Percentiles rank a stretch among this genome's conserved stretches.
These are phyloP conservation scores for Amanita muscaria DNA, from an alignment of 768 basidiomycete species.

Conservation along the genomic window DNA sequence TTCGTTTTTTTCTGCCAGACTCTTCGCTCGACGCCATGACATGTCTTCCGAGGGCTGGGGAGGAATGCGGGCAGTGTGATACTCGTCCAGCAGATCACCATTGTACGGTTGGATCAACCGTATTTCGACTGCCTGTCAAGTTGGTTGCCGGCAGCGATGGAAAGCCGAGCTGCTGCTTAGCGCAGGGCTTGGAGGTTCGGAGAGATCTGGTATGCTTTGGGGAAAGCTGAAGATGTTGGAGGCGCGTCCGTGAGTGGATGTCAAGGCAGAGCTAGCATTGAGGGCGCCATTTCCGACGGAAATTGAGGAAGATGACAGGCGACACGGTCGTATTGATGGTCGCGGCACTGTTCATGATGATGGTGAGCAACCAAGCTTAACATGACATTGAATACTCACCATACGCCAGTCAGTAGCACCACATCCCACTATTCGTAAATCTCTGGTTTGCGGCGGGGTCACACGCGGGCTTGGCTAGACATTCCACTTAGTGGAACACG, in stretches of 20 bases:
- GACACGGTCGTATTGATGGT: no score
- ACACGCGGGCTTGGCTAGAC: no score
- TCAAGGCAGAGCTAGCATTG: conserved; percentile 13
- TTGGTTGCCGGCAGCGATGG: conserved; percentile 83
- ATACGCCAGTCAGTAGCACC: no score
- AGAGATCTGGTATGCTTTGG: conserved; percentile 53
- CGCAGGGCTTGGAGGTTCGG: conserved; percentile 61
- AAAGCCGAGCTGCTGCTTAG: conserved; percentile 46
- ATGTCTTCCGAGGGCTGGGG: conserved; percentile 22
- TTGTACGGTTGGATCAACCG: conserved; percentile 48
- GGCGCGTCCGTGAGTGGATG: conserved; percentile 13
- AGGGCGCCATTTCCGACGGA: conserved; percentile 26
- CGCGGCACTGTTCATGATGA: no score
- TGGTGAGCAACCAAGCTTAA: no score
- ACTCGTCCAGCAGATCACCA: conserved; percentile 46
- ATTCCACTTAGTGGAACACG: no score
- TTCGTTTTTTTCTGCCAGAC: conserved; percentile 62
- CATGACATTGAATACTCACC: no score
- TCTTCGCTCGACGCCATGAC: conserved; percentile 38
- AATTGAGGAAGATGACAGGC: conserved; percentile 38
- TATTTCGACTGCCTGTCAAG: conserved; percentile 75
- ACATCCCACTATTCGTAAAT: no score
- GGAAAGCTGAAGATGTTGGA: conserved; percentile 15
- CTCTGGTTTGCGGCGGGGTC: no score
- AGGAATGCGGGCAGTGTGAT: conserved; percentile 51